These are phyloP conservation scores for Aspergillus amoenus DNA, from an alignment of 2,329 filamentous ascomycete genomes.

Conservation along the genomic window DNA sequence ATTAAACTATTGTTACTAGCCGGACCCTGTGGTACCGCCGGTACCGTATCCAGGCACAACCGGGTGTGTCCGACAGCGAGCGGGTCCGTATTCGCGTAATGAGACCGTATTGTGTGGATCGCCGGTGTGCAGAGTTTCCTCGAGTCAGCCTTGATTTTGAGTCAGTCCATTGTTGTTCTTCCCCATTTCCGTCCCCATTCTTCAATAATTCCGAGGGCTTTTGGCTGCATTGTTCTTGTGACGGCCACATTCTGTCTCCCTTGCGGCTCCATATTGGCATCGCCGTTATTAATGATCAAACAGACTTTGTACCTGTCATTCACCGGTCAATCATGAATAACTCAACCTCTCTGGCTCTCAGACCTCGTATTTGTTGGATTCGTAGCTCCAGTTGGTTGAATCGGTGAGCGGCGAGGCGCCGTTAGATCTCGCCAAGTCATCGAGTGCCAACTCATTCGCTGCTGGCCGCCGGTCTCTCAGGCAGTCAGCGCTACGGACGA, in stretches of 20 bases:
- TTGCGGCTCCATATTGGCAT: not conserved
- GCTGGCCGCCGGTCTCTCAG: not conserved
- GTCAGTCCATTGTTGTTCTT: not conserved
- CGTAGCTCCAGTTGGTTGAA: too few species aligned
- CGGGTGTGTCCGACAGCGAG: too few species aligned
- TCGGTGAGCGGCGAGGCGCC: too few species aligned
- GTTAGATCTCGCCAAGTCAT: not conserved
- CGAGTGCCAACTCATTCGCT: not conserved
- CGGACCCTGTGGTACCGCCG: not conserved
- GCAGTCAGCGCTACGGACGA: not conserved
- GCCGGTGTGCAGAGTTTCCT: too few species aligned
- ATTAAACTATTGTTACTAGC: slow-evolving; percentile 4
- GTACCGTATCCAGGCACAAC: not conserved
- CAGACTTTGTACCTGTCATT: slow-evolving; percentile 2
- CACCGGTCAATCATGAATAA: not conserved
- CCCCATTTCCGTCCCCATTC: too few species aligned
- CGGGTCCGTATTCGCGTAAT: not conserved
- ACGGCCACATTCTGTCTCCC: not conserved
- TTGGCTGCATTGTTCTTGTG: not conserved
- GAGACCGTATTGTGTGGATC: not conserved
- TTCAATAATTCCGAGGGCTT: too few species aligned
- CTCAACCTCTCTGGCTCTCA: too few species aligned
- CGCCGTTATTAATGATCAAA: not conserved
- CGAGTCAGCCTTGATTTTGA: too few species aligned
- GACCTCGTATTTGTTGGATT: not conserved